phyloP scores from a whole-genome alignment of 2,329 filamentous ascomycete genomes.

The Pseudocercospora eumusae region DNA sequence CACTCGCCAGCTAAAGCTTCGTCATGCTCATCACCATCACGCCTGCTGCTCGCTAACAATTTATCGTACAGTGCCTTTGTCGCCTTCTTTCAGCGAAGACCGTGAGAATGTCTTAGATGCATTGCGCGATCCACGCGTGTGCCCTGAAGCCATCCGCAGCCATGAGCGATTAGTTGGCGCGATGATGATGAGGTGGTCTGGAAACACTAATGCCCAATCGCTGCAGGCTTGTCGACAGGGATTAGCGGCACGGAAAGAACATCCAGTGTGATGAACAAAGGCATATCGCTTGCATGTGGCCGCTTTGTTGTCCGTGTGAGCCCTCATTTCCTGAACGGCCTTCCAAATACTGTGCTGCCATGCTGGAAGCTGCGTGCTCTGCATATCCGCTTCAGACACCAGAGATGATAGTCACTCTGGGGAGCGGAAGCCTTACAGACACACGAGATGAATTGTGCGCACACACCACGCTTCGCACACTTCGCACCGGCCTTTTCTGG shows the following conservation, averaged over 20 bases:
- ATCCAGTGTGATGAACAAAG: slow-evolving; percentile 24
- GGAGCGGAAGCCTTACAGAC: neutral
- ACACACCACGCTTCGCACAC: slow-evolving; percentile 8
- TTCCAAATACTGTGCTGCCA: slow-evolving; percentile 27
- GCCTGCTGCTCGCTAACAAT: slow-evolving; percentile 6
- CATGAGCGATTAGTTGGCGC: slow-evolving; percentile 4
- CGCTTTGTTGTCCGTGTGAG: slow-evolving; percentile 29
- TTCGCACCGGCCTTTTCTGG: slow-evolving; percentile 13
- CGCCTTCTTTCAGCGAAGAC: neutral
- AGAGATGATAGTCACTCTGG: neutral
- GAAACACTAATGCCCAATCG: slow-evolving; percentile 19
- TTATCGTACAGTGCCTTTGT: neutral
- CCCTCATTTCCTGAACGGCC: slow-evolving; percentile 28
- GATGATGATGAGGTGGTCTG: too few species aligned
- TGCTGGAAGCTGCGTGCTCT: neutral
- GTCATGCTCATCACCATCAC: neutral
- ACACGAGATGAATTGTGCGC: neutral
- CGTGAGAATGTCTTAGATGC: slow-evolving; percentile 5
- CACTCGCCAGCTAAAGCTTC: slow-evolving; percentile 8
- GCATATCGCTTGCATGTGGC: slow-evolving; percentile 24
- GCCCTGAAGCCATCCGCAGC: slow-evolving; percentile 7
- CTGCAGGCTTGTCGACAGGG: slow-evolving; percentile 13
- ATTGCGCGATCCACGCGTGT: slow-evolving; percentile 9
- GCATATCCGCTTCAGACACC: neutral
- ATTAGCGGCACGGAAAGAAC: slow-evolving; percentile 14